A percentile compares a stretch with the other conserved stretches of the same genome.
These are phyloP conservation scores for Mycena metata DNA, from an alignment of 768 basidiomycete genomes.

Conservation along the genomic window DNA sequence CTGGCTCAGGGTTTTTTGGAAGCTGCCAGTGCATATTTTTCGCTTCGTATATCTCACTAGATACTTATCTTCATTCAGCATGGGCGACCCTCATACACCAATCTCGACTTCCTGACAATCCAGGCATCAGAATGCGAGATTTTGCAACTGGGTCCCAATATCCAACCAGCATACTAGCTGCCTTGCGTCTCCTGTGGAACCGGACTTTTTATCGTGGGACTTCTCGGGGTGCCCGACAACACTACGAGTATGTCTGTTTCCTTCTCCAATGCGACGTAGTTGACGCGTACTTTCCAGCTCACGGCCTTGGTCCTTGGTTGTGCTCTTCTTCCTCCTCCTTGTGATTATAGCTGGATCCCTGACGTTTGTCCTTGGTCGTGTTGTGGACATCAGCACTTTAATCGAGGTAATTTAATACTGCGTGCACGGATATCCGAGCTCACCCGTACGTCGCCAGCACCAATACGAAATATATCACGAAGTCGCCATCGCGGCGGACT, in stretches of 20 bases:
- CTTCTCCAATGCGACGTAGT: neutral
- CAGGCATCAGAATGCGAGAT: conserved; percentile 54
- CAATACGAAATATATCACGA: conserved; percentile 51
- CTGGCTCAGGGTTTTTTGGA: conserved; percentile 51
- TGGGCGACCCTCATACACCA: conserved; percentile 62
- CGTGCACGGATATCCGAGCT: neutral
- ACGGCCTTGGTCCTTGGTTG: conserved; percentile 54
- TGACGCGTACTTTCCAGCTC: conserved; percentile 40
- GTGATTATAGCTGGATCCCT: conserved; percentile 45
- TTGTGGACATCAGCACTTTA: conserved; percentile 50
- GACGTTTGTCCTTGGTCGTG: conserved; percentile 54
- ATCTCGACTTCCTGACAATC: conserved; percentile 45
- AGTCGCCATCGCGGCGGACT: conserved; percentile 51
- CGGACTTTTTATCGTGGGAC: conserved; percentile 50
- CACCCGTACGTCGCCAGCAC: conserved; percentile 41
- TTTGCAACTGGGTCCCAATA: conserved; percentile 50
- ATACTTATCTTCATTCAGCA: conserved; percentile 41
- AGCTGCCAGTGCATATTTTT: conserved; percentile 51
- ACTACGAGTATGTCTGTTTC: conserved; percentile 53
- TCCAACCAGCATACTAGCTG: conserved; percentile 47
- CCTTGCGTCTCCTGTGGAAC: conserved; percentile 52
- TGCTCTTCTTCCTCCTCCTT: conserved; percentile 53
- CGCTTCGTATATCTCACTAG: neutral
- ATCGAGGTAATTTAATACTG: conserved; percentile 44
- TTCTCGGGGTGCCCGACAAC: conserved; percentile 44